Conservation (phyloP, 768 basidiomycete species). For the Pisolithus marmoratus region DNA sequence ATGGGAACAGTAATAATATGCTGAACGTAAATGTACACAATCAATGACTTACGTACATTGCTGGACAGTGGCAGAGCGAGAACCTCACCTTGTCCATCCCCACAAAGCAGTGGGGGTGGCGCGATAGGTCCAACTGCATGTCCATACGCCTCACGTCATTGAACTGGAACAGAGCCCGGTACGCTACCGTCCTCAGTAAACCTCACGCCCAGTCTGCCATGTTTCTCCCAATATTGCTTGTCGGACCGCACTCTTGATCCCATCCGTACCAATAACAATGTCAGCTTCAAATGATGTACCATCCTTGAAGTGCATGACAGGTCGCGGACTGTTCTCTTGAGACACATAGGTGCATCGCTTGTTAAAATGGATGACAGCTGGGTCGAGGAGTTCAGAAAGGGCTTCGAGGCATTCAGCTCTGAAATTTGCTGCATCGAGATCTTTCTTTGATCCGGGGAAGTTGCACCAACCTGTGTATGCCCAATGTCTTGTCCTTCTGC, state of each 20-base stretch:
- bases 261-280: slow-evolving; percentile 41
- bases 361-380: slow-evolving; percentile 40
- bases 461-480: slow-evolving; percentile 37
- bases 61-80: not conserved
- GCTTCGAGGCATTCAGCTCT: slow-evolving; percentile 50
- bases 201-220: slow-evolving; percentile 20
- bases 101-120: slow-evolving; percentile 36
- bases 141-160: slow-evolving; percentile 37
- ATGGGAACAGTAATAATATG: slow-evolving; percentile 52
- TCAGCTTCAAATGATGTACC: slow-evolving; percentile 42
- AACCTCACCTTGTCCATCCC: slow-evolving; percentile 40
- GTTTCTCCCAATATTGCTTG: slow-evolving; percentile 29
- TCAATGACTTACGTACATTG: too few relatives aligned
- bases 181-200: slow-evolving; percentile 46
- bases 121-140: slow-evolving; percentile 33
- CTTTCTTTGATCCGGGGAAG: not conserved
- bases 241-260: slow-evolving; percentile 34
- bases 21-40: slow-evolving; percentile 20
- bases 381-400: slow-evolving; percentile 38
- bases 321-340: slow-evolving; percentile 15
- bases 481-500: slow-evolving; percentile 36
- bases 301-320: slow-evolving; percentile 42
- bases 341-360: slow-evolving; percentile 42
- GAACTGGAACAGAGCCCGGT: slow-evolving; percentile 41
- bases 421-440: not conserved